These are phyloP conservation scores for Aspergillus ibericus DNA, from an alignment of 2,329 filamentous ascomycete species.

Conservation along the genomic window DNA sequence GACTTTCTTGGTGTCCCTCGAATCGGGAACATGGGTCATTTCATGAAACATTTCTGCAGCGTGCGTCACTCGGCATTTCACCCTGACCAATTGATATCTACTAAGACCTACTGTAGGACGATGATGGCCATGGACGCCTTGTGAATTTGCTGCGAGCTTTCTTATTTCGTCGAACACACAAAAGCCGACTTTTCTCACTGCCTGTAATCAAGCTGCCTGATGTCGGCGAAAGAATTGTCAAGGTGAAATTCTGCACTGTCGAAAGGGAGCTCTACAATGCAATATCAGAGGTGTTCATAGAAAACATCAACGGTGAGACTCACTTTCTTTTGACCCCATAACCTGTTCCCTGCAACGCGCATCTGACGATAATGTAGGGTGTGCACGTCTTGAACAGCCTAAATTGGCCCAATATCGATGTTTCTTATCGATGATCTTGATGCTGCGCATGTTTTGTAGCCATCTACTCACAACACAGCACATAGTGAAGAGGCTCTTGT, in stretches of 20 bases:
- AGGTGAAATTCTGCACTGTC: slow-evolving; percentile 52
- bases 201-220: slow-evolving; percentile 57
- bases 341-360: neutral
- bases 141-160: slow-evolving; percentile 37
- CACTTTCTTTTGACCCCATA: neutral
- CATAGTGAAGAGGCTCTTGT: slow-evolving; percentile 47
- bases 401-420: slow-evolving; percentile 35
- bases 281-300: slow-evolving; percentile 46
- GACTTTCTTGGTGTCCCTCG: slow-evolving; percentile 37
- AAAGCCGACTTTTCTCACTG: slow-evolving; percentile 53
- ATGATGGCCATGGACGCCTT: slow-evolving; percentile 23
- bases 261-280: slow-evolving; percentile 57
- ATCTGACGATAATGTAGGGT: slow-evolving; percentile 33
- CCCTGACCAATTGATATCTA: neutral
- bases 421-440: slow-evolving; percentile 50
- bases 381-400: slow-evolving; percentile 4
- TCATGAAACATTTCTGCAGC: slow-evolving; percentile 28
- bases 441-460: slow-evolving; percentile 53
- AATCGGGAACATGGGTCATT: slow-evolving; percentile 24
- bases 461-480: slow-evolving; percentile 52
- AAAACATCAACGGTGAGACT: slow-evolving; percentile 23
- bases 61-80: slow-evolving; percentile 9
- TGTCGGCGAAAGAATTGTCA: slow-evolving; percentile 45
- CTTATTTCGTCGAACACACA: slow-evolving; percentile 58
- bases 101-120: slow-evolving; percentile 4